Base-by-base conservation (phyloP, 192 early-diverging fungal species). In the Pecoramyces ruminantium region DNA sequence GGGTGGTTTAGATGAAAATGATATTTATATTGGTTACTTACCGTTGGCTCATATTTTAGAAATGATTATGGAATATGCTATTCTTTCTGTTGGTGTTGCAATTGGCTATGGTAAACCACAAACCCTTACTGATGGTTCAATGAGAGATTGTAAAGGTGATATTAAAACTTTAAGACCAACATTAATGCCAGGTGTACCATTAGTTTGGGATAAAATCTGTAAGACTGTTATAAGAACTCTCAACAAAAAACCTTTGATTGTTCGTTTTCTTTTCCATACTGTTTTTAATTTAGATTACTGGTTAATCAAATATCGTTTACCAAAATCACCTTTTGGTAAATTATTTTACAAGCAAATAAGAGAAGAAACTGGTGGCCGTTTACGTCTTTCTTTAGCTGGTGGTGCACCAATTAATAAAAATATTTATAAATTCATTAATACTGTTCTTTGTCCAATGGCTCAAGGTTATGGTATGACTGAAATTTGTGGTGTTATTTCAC, bases 381-480 rank as follows among this genome's bases (percentile, higher is more conserved):
- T 98, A 78, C 89, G 92, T 83, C 89, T 92, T 80, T 93, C 92
- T 5, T 84, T 96, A 38, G 92, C 92, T 12, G 96, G 95, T 84
- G 96, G 97, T 81, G 97, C 97, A n/a, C 94, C 94, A 67, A 88
- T 98, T 82, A 94, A 93, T 38, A 27, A 83, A 39, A 93, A 95
- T 77, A 97, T 95, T 38, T 96, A 97, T 83, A 86, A 90, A 79
- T 96, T 97, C 79, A 86, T 98, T 78, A 87, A 91, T 4, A 90
- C 92, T 29, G 84, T 89, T 11, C 82, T 97, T 77, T 95, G 93
- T 84, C 91, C 93, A n/a, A 88, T 96, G 81, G 83, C 97, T 39
- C 92, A 94, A 79, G 97, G 96, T 12, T 97, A 95, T 87, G 96
- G 94, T 51, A 88, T 94, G 89, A 92, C 94, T 79, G 94, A 96